These are phyloP conservation scores for Verticillium nubilum DNA, from an alignment of 2,329 filamentous ascomycete species.

Conservation along the genomic window DNA sequence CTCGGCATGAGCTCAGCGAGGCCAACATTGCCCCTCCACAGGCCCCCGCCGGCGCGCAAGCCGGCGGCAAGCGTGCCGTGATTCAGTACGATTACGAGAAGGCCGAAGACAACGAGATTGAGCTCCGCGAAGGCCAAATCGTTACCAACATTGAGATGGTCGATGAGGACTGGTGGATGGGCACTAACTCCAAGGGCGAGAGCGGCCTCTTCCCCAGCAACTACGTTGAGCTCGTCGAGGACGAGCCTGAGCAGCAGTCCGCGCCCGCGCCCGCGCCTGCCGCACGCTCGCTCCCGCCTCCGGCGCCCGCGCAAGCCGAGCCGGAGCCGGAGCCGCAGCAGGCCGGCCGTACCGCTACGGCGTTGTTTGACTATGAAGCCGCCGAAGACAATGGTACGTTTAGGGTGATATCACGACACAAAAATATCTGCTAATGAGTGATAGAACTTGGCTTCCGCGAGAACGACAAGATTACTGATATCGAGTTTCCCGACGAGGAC, in stretches of 20 bases:
- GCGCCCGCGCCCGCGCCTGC: slow-evolving; percentile 30
- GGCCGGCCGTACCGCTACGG: slow-evolving; percentile 66
- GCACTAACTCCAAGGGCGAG: slow-evolving; percentile 79
- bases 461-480: slow-evolving; percentile 70
- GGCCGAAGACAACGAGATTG: slow-evolving; percentile 94
- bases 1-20: slow-evolving; percentile 36
- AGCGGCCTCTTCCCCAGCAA: slow-evolving; percentile 92
- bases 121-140: slow-evolving; percentile 80
- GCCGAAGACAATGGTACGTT: slow-evolving; percentile 80
- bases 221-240: slow-evolving; percentile 83
- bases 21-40: slow-evolving; percentile 28
- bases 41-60: slow-evolving; percentile 18
- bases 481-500: slow-evolving; percentile 96
- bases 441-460: slow-evolving; percentile 78
- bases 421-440: background rate
- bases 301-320: slow-evolving; percentile 21
- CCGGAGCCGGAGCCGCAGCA: slow-evolving; percentile 32
- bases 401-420: background rate
- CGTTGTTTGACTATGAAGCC: slow-evolving; percentile 93
- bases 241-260: slow-evolving; percentile 35
- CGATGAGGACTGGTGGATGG: slow-evolving; percentile 98
- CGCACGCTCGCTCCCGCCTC: slow-evolving; percentile 28
- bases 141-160: slow-evolving; percentile 95
- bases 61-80: slow-evolving; percentile 64
- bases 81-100: slow-evolving; percentile 96